A percentile compares a stretch with the other conserved stretches of the same genome.
Conservation (phyloP, 2,329 filamentous ascomycete species). For the Camillea tinctor region DNA sequence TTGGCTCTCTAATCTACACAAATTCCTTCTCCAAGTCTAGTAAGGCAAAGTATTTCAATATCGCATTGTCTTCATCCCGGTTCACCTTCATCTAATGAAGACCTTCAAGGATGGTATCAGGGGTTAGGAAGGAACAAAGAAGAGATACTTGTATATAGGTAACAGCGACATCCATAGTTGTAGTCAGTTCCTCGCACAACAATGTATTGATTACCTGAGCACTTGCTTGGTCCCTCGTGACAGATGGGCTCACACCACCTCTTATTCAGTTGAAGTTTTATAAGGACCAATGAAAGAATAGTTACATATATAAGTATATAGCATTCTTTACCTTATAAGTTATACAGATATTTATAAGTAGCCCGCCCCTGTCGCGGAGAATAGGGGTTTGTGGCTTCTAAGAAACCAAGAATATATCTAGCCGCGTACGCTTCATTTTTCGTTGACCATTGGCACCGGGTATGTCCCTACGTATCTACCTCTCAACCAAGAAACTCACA, state of each 20-base stretch:
- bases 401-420: conserved; percentile 25
- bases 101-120: conserved; percentile 12
- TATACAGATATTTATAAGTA: conserved; percentile 27
- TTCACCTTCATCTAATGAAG: conserved; percentile 16
- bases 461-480: conserved; percentile 16
- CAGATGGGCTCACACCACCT: too few relatives aligned
- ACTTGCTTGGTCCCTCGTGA: too few relatives aligned
- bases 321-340: conserved; percentile 23
- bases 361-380: conserved; percentile 28
- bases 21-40: too few relatives aligned
- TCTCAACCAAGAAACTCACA: conserved; percentile 19
- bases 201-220: too few relatives aligned
- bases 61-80: conserved; percentile 20
- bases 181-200: too few relatives aligned
- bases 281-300: too few relatives aligned
- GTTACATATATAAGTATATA: too few relatives aligned
- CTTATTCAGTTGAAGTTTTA: too few relatives aligned
- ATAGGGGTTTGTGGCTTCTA: conserved; percentile 18
- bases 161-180: too few relatives aligned
- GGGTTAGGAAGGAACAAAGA: too few relatives aligned
- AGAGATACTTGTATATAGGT: too few relatives aligned
- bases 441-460: conserved; percentile 34
- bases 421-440: conserved; percentile 24
- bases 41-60: too few relatives aligned
- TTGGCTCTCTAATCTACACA: conserved; percentile 4